Conservation (phyloP, 352 stramenopile species). For the Sclerospora graminicola region DNA sequence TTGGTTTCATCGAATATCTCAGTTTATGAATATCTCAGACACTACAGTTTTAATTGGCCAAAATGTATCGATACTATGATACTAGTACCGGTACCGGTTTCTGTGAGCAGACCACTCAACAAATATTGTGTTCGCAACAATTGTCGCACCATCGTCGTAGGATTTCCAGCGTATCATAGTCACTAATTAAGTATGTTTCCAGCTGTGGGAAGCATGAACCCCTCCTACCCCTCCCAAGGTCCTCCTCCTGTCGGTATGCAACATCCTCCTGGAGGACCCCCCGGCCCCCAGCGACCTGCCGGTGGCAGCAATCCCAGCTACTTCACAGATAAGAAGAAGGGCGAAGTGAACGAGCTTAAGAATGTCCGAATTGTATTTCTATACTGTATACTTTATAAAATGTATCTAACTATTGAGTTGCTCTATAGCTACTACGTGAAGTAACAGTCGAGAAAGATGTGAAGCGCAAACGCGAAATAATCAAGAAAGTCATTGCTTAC, state of each 20-base stretch:
- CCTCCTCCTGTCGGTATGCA: constrained; percentile 15
- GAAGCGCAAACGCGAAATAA: constrained; percentile 97
- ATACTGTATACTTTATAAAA: neutral
- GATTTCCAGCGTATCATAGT: too few relatives aligned
- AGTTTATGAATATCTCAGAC: too few relatives aligned
- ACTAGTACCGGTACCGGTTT: too few relatives aligned
- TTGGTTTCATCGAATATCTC: too few relatives aligned
- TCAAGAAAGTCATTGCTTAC: constrained; percentile 99
- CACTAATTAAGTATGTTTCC: too few relatives aligned
- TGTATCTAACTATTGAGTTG: neutral
- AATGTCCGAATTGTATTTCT: constrained; percentile 50
- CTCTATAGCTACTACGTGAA: constrained; percentile 87
- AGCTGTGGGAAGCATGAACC: constrained; percentile 10
- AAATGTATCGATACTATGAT: too few relatives aligned
- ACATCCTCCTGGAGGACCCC: constrained; percentile 7
- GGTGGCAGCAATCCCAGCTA: constrained; percentile 54
- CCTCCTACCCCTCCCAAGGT: constrained; percentile 19
- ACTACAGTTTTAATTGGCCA: too few relatives aligned
- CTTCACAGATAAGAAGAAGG: constrained; percentile 91
- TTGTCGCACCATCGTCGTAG: too few relatives aligned
- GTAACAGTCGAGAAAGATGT: constrained; percentile 95
- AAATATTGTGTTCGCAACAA: too few relatives aligned
- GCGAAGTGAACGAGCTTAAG: constrained; percentile 93
- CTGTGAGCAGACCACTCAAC: too few relatives aligned
- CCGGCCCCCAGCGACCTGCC: constrained; percentile 12